Base-by-base conservation (phyloP, 1,284 basidiomycete genomes). In the Caloboletus firmus region DNA sequence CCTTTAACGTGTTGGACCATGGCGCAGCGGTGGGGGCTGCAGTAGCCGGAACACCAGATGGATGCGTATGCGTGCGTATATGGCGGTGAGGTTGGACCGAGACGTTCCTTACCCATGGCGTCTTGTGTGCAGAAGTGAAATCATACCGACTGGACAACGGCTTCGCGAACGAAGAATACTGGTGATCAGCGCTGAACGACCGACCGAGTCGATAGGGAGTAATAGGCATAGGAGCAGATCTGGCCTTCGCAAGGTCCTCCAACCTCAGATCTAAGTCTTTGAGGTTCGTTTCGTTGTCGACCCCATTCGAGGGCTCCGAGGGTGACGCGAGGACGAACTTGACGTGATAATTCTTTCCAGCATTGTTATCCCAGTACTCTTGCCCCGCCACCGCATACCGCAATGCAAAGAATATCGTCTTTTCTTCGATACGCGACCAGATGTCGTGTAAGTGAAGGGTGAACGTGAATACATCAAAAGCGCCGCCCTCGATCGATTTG, bases 331-430 rank as follows among this genome's bases (percentile, higher is more conserved):
- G 67, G 45, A 66, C 71, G 61, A 91, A 89, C 50, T 73, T 77
- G 45, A 92, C 82, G 57, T 85, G 77, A 70, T 95, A 98, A 70
- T 98, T 93, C 58, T 78, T 68, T 7, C 87, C 89, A 36, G 68
- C 73, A 67, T 98, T 97, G 76, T 94, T 96, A 72, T 98, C 95
- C 95, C 96, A 98, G 55, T 90, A 83, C 65, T 90, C 86, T 51
- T 77, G 74, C 0, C 89, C 91, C 4, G 74, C 81, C 24, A 87
- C 83, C 13, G 79, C 79, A 70, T 94, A 98, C 46, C 91, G 78
- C 46, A 98, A 71, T 12, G 93, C 93, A 36, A 97, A 70, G 62
- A 87, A 82, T 65, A 98, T 79, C 46, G 85, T 90, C 80, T 95
- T 95, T 59, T 91, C 88, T 71, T 91, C 92, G 68, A 95, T 91